phyloP scores from a whole-genome alignment of 106 monocot genomes.

The Acorus calamus region DNA sequence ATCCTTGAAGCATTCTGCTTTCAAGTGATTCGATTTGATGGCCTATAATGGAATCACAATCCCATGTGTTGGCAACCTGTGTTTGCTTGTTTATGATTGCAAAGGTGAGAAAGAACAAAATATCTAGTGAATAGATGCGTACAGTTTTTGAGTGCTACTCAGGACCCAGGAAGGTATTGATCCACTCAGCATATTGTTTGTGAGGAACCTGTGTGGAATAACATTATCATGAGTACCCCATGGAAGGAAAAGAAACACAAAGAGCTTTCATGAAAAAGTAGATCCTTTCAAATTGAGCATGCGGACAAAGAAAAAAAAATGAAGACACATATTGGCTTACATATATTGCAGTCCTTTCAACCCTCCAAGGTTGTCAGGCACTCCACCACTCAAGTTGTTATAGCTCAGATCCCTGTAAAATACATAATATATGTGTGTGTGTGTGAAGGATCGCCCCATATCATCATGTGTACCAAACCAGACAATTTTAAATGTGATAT shows the following conservation, averaged over 20 bases:
- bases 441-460: too few species aligned
- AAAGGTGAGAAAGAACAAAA: not conserved
- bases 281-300: too few species aligned
- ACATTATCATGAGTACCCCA: not conserved
- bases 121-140: not conserved
- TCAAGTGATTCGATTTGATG: too few species aligned
- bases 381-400: conserved; percentile 4
- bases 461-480: too few species aligned
- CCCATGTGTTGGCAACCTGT: too few species aligned
- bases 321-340: too few species aligned
- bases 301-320: too few species aligned
- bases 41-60: too few species aligned
- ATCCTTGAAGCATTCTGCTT: too few species aligned
- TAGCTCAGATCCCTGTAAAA: conserved; percentile 13
- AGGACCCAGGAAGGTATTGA: conserved; percentile 5
- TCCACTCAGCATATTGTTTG: conserved; percentile 8
- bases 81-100: too few species aligned
- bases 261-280: not conserved
- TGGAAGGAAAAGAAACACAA: not conserved
- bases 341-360: conserved; percentile 2
- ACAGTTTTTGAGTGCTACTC: not conserved
- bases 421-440: not conserved
- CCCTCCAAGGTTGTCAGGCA: conserved; percentile 15
- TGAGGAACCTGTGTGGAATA: conserved; percentile 1
- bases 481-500: too few species aligned